phyloP scores from a whole-genome alignment of 2,329 filamentous ascomycete genomes.

The Hymenoscyphus infarciens region DNA sequence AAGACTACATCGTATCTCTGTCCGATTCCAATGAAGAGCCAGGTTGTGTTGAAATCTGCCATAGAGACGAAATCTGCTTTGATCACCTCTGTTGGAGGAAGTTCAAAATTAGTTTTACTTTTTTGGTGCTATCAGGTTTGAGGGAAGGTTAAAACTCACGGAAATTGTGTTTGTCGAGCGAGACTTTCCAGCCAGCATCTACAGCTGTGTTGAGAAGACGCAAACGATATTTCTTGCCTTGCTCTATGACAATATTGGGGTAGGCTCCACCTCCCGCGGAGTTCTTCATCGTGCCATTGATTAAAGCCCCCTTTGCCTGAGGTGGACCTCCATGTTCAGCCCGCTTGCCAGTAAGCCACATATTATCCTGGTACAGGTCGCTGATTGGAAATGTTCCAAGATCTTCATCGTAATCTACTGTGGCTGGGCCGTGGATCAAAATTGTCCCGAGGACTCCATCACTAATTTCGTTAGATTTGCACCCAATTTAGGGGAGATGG shows the following conservation, averaged over 20 bases:
- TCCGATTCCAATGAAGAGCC: slow-evolving; percentile 55
- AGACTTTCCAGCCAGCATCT: slow-evolving; percentile 39
- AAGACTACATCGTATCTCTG: slow-evolving; percentile 45
- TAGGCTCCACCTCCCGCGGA: slow-evolving; percentile 19
- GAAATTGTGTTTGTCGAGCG: slow-evolving; percentile 47
- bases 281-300: slow-evolving; percentile 20
- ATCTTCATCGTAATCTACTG: slow-evolving; percentile 57
- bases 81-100: slow-evolving; percentile 47
- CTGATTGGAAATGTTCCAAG: slow-evolving; percentile 44
- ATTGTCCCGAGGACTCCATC: slow-evolving; percentile 38
- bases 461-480: slow-evolving; percentile 16
- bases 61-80: slow-evolving; percentile 60
- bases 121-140: background rate
- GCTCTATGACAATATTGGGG: slow-evolving; percentile 22
- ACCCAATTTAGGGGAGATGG: background rate
- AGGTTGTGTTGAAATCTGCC: slow-evolving; percentile 56
- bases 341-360: slow-evolving; percentile 29
- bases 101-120: background rate
- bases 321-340: slow-evolving; percentile 20
- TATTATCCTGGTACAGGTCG: slow-evolving; percentile 15
- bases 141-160: background rate
- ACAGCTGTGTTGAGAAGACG: slow-evolving; percentile 46
- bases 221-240: slow-evolving; percentile 42
- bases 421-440: slow-evolving; percentile 57
- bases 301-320: slow-evolving; percentile 11